A percentile compares a stretch with the other conserved stretches of the same genome.
phyloP scores from a whole-genome alignment of 2,329 filamentous ascomycete species.

The Amauroascus niger region DNA sequence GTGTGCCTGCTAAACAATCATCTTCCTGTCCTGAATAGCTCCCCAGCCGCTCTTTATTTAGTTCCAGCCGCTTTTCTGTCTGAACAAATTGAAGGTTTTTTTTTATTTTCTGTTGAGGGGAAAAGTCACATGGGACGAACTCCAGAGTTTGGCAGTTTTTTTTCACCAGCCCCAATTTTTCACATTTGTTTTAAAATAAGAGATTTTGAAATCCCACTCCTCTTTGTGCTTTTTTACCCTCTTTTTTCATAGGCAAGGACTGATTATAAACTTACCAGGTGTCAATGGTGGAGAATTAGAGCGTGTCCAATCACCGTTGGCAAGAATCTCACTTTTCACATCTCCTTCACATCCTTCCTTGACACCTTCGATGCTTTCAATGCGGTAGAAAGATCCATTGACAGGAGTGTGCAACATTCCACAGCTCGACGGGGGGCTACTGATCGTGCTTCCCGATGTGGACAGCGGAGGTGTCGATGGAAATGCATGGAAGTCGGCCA shows the following conservation, averaged over 20 bases:
- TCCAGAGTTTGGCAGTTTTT: background rate
- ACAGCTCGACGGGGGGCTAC: constrained; percentile 68
- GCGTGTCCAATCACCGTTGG: constrained; percentile 64
- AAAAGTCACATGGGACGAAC: too few relatives aligned
- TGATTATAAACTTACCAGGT: constrained; percentile 58
- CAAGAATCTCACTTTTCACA: constrained; percentile 60
- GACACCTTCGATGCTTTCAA: constrained; percentile 56
- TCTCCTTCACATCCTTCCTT: constrained; percentile 65
- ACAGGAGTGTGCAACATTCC: constrained; percentile 74
- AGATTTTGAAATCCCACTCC: too few relatives aligned
- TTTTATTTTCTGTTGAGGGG: too few relatives aligned
- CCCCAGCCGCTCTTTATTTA: background rate
- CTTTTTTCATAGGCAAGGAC: too few relatives aligned
- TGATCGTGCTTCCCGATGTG: constrained; percentile 70
- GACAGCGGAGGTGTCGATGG: constrained; percentile 83
- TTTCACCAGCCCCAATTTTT: background rate
- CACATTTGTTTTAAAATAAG: too few relatives aligned
- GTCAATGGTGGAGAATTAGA: constrained; percentile 78
- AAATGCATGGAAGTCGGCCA: constrained; percentile 58
- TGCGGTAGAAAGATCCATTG: constrained; percentile 63
- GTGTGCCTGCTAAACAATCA: background rate
- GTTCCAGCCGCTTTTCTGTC: too few relatives aligned
- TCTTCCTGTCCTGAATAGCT: background rate
- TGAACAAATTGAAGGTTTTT: too few relatives aligned
- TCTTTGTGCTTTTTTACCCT: too few relatives aligned